Evolutionary conservation across 305 asterid species (phyloP), one percentile per base, ranked within the genome.

Genomic region (Fraxinus velutina): DNA sequence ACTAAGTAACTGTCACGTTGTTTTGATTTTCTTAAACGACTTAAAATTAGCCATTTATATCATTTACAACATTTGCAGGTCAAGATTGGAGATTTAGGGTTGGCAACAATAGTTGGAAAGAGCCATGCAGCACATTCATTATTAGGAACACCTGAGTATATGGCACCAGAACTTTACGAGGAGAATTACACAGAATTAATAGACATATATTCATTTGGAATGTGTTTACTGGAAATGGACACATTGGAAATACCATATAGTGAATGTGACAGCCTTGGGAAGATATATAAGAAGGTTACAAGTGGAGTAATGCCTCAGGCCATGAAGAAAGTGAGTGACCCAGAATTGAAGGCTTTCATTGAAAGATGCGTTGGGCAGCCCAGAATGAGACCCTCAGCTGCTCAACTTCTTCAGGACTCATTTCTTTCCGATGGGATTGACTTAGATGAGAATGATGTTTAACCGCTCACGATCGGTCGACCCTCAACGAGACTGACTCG

Each of bases 111-210:
- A 57, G 88, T 86, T 37, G 90, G 90, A 33, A 85, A 84, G 84
- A 87, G 85, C 72, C 92, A 87, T 62, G 81, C 86, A 21, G 92
- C 90, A 7, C 89, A 85, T 68, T 87, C 90, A 8, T 68, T 89
- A 13, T 87, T 89, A 22, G 92, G 92, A 47, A 89, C 92, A 17
- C 92, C 91, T 0, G 91, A 86, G 78, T 88, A 86, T 75, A 88
- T 88, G 91, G 91, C 91, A 52, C 91, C 91, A 0, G 91, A 88
- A 78, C 84, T 88, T 4, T 88, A 88, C 8, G 91, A 88, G 9
- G 91, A 88, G 84, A 84, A 88, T 36, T 87, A 89, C 3, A 89
- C 85, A 0, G 91, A 89, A 57, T 10, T 82, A 79, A 75, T 89
- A 0, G 91, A 89, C 17, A 89, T 89, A 22, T 89, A 89, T 57